Conservation (phyloP, 2,329 filamentous ascomycete species). For the Didymella arachidicola region DNA sequence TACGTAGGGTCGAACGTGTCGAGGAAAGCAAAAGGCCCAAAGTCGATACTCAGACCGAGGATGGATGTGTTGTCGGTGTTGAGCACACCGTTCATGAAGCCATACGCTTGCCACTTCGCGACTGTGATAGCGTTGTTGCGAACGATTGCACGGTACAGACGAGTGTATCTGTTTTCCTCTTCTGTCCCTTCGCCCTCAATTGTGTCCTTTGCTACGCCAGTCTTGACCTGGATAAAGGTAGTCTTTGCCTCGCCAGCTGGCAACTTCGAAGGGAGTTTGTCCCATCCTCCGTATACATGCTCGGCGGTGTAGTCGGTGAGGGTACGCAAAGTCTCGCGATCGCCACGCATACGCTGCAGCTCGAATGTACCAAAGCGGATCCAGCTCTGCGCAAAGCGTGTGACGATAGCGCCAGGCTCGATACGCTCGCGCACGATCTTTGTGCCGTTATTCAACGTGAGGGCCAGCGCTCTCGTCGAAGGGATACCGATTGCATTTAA, state of each 20-base stretch:
- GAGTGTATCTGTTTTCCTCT: constrained; percentile 84
- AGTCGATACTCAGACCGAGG: constrained; percentile 88
- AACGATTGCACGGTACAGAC: constrained; percentile 86
- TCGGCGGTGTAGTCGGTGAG: constrained; percentile 86
- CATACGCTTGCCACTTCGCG: constrained; percentile 95
- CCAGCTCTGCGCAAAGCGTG: constrained; percentile 91
- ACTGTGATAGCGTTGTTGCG: constrained; percentile 87
- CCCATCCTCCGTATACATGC: constrained; percentile 88
- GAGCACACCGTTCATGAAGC: constrained; percentile 98
- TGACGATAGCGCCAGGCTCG: constrained; percentile 92
- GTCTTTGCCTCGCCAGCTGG: constrained; percentile 59
- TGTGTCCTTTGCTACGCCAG: constrained; percentile 62
- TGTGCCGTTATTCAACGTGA: constrained; percentile 75
- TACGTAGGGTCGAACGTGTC: constrained; percentile 95
- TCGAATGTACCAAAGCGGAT: constrained; percentile 95
- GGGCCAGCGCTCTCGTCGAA: constrained; percentile 82
- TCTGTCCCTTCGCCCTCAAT: constrained; percentile 72
- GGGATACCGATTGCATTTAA: constrained; percentile 87
- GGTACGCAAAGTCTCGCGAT: constrained; percentile 75
- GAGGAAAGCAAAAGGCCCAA: constrained; percentile 96
- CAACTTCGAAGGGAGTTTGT: constrained; percentile 72
- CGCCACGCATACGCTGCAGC: constrained; percentile 81
- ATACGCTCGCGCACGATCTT: constrained; percentile 79
- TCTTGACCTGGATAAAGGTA: constrained; percentile 52
- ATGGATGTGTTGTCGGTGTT: constrained; percentile 98